Percentiles rank a stretch among this genome's conserved stretches.
phyloP scores from a whole-genome alignment of 805 yeast species.

The Ogataea pini region DNA sequence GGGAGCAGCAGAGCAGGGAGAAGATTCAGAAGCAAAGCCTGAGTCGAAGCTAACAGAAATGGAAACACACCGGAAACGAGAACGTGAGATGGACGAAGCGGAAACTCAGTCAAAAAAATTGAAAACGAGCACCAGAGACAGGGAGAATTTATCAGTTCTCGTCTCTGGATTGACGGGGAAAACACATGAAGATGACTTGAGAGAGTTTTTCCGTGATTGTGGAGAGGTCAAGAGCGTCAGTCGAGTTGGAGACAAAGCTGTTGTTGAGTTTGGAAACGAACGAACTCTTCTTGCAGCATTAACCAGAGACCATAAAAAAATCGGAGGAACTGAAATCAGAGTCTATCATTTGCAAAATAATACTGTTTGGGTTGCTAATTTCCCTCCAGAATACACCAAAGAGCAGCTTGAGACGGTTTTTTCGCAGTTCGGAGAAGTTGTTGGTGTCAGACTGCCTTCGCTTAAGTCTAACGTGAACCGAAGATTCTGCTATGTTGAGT shows the following conservation, averaged over 20 bases:
- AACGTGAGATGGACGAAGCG: too few relatives aligned
- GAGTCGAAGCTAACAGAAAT: too few relatives aligned
- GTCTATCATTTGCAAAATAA: conserved; percentile 48
- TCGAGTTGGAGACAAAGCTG: conserved; percentile 38
- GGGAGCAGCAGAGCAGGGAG: conserved; percentile 9
- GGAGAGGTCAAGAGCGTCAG: conserved; percentile 50
- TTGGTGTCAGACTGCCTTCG: conserved; percentile 65
- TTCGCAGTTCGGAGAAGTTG: conserved; percentile 38
- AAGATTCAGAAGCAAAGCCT: neutral
- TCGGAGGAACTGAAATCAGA: conserved; percentile 43
- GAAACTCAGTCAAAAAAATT: too few relatives aligned
- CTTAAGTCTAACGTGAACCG: conserved; percentile 54
- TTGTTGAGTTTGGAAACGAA: conserved; percentile 57
- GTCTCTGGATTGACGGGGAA: conserved; percentile 48
- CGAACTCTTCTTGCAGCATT: conserved; percentile 56
- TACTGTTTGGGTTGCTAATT: conserved; percentile 75
- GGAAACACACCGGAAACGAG: too few relatives aligned
- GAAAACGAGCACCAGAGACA: conserved; percentile 38
- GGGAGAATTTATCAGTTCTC: conserved; percentile 63
- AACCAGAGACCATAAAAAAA: conserved; percentile 54
- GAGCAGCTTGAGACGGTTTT: conserved; percentile 44
- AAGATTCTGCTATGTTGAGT: conserved; percentile 76
- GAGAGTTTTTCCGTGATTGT: conserved; percentile 56
- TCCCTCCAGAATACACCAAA: conserved; percentile 55
- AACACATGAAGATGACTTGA: conserved; percentile 41